These are phyloP conservation scores for Leucosporidium creatinivorum DNA, from an alignment of 768 basidiomycete genomes.

Conservation along the genomic window DNA sequence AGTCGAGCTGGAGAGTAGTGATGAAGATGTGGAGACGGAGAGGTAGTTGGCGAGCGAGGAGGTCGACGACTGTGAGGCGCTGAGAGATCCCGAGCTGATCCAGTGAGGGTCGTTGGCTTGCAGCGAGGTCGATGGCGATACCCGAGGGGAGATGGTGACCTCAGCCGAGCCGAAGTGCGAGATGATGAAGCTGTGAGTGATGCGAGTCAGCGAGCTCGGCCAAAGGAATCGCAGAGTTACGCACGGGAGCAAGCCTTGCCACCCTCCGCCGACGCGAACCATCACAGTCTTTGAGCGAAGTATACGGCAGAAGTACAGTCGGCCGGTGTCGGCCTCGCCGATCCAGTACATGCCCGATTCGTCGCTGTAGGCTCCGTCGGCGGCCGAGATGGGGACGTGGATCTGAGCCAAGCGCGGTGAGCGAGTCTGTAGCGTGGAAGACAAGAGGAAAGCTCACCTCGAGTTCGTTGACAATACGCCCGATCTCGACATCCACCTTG, in stretches of 20 bases:
- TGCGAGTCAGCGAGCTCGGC: background rate
- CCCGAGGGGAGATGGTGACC: slow-evolving; percentile 24
- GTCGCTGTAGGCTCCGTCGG: slow-evolving; percentile 78
- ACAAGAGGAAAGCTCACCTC: slow-evolving; percentile 50
- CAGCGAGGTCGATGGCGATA: slow-evolving; percentile 12
- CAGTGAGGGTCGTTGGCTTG: no score
- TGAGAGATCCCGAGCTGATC: no score
- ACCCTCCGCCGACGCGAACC: slow-evolving; percentile 93
- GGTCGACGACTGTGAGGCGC: no score
- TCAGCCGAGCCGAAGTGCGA: slow-evolving; percentile 19
- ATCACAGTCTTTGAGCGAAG: slow-evolving; percentile 86
- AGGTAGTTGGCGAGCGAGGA: no score
- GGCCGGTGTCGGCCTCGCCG: slow-evolving; percentile 8
- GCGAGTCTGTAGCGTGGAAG: no score
- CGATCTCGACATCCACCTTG: slow-evolving; percentile 86
- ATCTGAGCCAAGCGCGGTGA: slow-evolving; percentile 34
- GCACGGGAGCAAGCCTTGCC: slow-evolving; percentile 83
- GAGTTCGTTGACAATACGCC: slow-evolving; percentile 80
- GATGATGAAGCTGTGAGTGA: slow-evolving; percentile 59
- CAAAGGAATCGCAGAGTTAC: background rate
- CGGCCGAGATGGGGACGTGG: slow-evolving; percentile 38
- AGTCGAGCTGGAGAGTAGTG: no score
- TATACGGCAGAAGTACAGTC: slow-evolving; percentile 48
- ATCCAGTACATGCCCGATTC: slow-evolving; percentile 48
- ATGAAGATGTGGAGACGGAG: no score